These are phyloP conservation scores for Pseudogymnoascus sp. DNA, from an alignment of 2,329 filamentous ascomycete species.

Conservation along the genomic window DNA sequence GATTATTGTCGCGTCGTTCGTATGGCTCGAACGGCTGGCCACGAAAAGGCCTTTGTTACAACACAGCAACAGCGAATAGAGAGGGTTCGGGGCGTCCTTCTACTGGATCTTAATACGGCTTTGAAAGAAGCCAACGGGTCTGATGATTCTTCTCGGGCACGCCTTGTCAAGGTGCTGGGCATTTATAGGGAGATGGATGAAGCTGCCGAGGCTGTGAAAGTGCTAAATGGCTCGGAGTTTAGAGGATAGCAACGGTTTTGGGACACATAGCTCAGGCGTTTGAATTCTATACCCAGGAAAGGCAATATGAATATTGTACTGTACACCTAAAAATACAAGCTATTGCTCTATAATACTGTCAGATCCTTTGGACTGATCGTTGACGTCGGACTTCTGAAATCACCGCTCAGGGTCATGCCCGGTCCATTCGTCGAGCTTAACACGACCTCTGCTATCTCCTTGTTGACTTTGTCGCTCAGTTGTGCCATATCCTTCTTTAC, in stretches of 20 bases:
- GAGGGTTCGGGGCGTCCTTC: conserved; percentile 53
- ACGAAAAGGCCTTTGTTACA: conserved; percentile 56
- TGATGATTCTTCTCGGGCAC: conserved; percentile 32
- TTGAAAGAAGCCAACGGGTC: conserved; percentile 48
- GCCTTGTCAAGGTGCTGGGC: conserved; percentile 48
- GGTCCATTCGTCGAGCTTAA: conserved; percentile 83
- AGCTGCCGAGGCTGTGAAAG: conserved; percentile 49
- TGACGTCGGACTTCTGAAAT: conserved; percentile 58
- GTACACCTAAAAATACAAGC: conserved; percentile 25
- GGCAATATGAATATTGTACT: conserved; percentile 29
- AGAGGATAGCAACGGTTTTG: conserved; percentile 18
- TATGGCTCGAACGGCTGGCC: conserved; percentile 43
- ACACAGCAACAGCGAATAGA: conserved; percentile 48
- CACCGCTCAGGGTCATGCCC: conserved; percentile 78
- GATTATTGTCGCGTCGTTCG: conserved; percentile 51
- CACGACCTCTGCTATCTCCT: conserved; percentile 70
- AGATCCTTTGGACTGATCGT: conserved; percentile 47
- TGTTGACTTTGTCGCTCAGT: conserved; percentile 57
- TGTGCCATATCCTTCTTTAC: conserved; percentile 70
- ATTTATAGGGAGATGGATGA: conserved; percentile 57
- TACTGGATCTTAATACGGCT: conserved; percentile 58
- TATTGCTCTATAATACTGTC: conserved; percentile 46
- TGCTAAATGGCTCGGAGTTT: conserved; percentile 29
- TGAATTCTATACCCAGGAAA: conserved; percentile 24
- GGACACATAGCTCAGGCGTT: conserved; percentile 42